phyloP scores from a whole-genome alignment of 345 rosid genomes.

The Hevea brasiliensis region DNA sequence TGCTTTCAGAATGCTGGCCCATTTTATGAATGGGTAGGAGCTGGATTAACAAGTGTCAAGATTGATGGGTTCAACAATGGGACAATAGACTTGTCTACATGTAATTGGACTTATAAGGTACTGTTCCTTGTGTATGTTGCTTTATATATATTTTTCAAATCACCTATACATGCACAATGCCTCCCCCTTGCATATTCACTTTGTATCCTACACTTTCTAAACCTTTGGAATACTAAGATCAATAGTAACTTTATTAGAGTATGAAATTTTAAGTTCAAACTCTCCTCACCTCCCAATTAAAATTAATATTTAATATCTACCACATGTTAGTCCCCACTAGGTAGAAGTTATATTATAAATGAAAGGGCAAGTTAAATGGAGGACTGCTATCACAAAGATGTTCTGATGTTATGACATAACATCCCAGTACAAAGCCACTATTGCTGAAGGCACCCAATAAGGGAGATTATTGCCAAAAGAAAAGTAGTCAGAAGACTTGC shows the following conservation, averaged over 20 bases:
- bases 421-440: not conserved
- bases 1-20: constrained; percentile 82
- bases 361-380: too few species aligned
- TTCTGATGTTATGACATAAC: not conserved
- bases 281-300: not conserved
- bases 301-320: too few species aligned
- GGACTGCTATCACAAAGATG: not conserved
- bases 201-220: not conserved
- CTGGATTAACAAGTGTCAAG: constrained; percentile 74
- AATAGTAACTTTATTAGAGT: too few species aligned
- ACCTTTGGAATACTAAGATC: too few species aligned
- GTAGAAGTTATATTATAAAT: not conserved
- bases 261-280: too few species aligned
- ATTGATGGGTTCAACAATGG: constrained; percentile 73
- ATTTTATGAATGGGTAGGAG: constrained; percentile 73
- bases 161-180: not conserved
- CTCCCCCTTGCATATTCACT: not conserved
- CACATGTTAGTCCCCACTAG: too few species aligned
- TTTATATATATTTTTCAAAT: not conserved
- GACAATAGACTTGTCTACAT: constrained; percentile 59
- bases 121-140: not conserved
- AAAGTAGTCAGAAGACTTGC: too few species aligned
- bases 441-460: not conserved
- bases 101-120: constrained; percentile 87
- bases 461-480: too few species aligned